These are phyloP conservation scores for Desmodesmus armatus DNA, from an alignment of 139 green algal species.

Conservation along the genomic window DNA sequence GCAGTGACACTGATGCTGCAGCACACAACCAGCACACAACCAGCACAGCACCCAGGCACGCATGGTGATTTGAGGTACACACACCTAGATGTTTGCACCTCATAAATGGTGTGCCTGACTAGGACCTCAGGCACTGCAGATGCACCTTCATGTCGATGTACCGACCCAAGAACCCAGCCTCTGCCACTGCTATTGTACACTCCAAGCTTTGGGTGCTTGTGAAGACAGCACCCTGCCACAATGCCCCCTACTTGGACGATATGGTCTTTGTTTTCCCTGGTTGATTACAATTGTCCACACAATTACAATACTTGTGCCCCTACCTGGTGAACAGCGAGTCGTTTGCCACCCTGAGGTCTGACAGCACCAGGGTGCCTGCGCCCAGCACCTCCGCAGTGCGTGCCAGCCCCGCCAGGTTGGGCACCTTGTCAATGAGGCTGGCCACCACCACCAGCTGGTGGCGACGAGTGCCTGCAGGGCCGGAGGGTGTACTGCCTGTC, in stretches of 20 bases:
- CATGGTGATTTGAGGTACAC: background rate
- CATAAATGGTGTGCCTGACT: too few species aligned
- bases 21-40: background rate
- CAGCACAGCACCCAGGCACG: background rate
- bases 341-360: slow-evolving; percentile 67
- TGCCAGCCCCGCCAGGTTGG: slow-evolving; percentile 93
- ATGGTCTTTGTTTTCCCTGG: too few species aligned
- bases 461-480: slow-evolving; percentile 1
- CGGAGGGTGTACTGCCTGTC: background rate
- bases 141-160: too few species aligned
- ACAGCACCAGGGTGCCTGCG: slow-evolving; percentile 80
- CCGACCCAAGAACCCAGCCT: too few species aligned
- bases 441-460: slow-evolving; percentile 93
- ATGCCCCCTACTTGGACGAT: too few species aligned
- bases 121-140: too few species aligned
- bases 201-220: too few species aligned
- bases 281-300: too few species aligned
- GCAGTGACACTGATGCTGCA: slow-evolving; percentile 86
- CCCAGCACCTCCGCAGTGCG: slow-evolving; percentile 88
- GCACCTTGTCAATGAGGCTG: slow-evolving; percentile 85
- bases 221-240: too few species aligned
- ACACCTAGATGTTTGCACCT: too few species aligned
- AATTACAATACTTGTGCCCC: too few species aligned
- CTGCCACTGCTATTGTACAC: too few species aligned
- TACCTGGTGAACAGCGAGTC: slow-evolving; percentile 72